Percentiles rank a stretch among this genome's conserved stretches.
phyloP scores from a whole-genome alignment of 257 asterid genomes.

The Dorcoceras hygrometricum region DNA sequence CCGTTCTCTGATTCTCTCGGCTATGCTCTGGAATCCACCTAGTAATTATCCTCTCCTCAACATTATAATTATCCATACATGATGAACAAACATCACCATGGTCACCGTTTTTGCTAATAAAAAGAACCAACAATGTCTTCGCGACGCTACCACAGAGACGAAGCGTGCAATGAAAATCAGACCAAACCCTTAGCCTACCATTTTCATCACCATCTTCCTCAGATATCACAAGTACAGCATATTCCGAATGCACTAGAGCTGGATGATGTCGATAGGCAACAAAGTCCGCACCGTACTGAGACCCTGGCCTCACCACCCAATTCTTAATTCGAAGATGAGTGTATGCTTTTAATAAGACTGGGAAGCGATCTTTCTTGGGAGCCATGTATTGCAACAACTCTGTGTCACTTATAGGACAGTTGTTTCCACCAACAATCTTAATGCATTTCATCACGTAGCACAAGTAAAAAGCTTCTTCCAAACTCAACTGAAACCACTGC shows the following conservation, averaged over 20 bases:
- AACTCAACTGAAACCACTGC: constrained; percentile 65
- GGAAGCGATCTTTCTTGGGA: constrained; percentile 37
- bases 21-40: not conserved
- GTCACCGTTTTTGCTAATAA: constrained; percentile 28
- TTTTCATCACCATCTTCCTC: constrained; percentile 28
- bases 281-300: constrained; percentile 73
- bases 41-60: constrained; percentile 59
- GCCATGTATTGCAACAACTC: constrained; percentile 53
- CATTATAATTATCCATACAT: constrained; percentile 36
- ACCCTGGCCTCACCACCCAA: constrained; percentile 75
- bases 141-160: constrained; percentile 86
- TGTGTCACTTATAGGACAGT: constrained; percentile 28
- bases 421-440: constrained; percentile 39
- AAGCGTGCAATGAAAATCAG: constrained; percentile 75
- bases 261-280: constrained; percentile 89
- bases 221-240: constrained; percentile 57
- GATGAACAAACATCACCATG: constrained; percentile 21
- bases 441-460: constrained; percentile 53
- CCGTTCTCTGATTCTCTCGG: not conserved
- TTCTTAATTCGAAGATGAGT: constrained; percentile 42
- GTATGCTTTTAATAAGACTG: constrained; percentile 6
- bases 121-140: constrained; percentile 61
- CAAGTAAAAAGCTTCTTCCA: constrained; percentile 74
- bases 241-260: constrained; percentile 78
- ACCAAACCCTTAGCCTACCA: constrained; percentile 72